phyloP scores from a whole-genome alignment of 2,329 filamentous ascomycete species.

The Orbilia oligospora region DNA sequence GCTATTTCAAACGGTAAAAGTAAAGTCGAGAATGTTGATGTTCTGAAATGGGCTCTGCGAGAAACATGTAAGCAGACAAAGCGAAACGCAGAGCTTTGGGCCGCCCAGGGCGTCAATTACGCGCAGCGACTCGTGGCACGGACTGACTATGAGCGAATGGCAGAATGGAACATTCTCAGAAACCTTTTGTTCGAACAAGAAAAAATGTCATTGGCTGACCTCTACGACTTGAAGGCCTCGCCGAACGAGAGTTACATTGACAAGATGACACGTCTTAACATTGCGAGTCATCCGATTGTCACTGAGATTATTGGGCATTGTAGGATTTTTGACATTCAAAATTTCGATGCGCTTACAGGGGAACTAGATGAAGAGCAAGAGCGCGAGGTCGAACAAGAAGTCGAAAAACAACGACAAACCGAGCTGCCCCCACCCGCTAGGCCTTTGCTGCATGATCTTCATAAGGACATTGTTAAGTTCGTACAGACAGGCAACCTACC shows the following conservation, averaged over 20 bases:
- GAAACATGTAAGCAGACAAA: slow-evolving; percentile 72
- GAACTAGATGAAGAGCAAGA: slow-evolving; percentile 76
- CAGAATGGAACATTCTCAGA: slow-evolving; percentile 33
- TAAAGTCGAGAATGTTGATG: slow-evolving; percentile 70
- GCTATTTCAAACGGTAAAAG: slow-evolving; percentile 47
- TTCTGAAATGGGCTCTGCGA: slow-evolving; percentile 74
- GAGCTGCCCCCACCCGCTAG: slow-evolving; percentile 69
- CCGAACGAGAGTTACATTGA: slow-evolving; percentile 61
- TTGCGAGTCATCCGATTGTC: slow-evolving; percentile 60
- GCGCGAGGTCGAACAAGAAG: slow-evolving; percentile 76
- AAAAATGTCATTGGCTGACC: slow-evolving; percentile 70
- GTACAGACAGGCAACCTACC: slow-evolving; percentile 59
- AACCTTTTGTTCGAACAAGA: slow-evolving; percentile 73
- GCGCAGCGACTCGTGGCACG: slow-evolving; percentile 62
- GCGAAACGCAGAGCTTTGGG: slow-evolving; percentile 74
- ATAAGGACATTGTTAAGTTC: slow-evolving; percentile 64
- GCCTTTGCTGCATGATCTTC: slow-evolving; percentile 67
- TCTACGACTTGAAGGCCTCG: slow-evolving; percentile 68
- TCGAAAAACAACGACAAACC: slow-evolving; percentile 74
- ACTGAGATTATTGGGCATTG: slow-evolving; percentile 65
- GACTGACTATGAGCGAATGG: neutral
- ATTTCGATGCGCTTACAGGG: slow-evolving; percentile 8
- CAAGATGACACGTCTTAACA: slow-evolving; percentile 15
- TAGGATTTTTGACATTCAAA: slow-evolving; percentile 65
- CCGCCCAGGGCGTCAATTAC: slow-evolving; percentile 73